Conservation (phyloP, 2,329 filamentous ascomycete genomes). For the Colletotrichum gigasporum region DNA sequence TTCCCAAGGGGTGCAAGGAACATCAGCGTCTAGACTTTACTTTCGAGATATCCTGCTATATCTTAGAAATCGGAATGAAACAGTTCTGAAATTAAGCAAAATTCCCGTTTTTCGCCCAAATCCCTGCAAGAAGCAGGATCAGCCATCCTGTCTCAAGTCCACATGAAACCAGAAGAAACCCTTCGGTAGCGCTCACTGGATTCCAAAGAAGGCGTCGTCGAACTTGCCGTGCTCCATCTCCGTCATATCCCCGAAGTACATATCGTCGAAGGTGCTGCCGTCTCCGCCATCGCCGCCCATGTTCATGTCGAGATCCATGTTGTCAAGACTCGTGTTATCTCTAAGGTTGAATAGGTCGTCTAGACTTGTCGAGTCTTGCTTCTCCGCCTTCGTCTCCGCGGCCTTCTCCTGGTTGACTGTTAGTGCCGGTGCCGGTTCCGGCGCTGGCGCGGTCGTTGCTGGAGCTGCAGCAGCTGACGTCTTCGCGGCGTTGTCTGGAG, state of each 20-base stretch:
- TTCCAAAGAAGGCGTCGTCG: constrained; percentile 57
- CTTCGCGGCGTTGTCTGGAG: constrained; percentile 32
- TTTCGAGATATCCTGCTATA: no score
- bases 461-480: not conserved
- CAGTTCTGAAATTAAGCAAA: no score
- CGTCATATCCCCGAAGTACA: constrained; percentile 55
- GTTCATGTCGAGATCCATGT: constrained; percentile 51
- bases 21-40: no score
- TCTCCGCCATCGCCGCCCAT: constrained; percentile 43
- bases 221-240: constrained; percentile 57
- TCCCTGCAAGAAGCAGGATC: no score
- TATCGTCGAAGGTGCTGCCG: constrained; percentile 59
- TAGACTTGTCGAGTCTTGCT: constrained; percentile 45
- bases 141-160: not conserved
- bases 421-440: constrained; percentile 10
- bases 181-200: constrained; percentile 31
- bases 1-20: no score
- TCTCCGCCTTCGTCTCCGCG: constrained; percentile 33
- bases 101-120: no score
- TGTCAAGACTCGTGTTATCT: constrained; percentile 45
- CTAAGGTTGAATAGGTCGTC: constrained; percentile 60
- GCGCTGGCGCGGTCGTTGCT: constrained; percentile 24
- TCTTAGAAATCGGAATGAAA: no score
- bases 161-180: not conserved
- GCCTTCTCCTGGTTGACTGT: constrained; percentile 30